Evolutionary conservation across 208 protist species (phyloP).

Genomic region (Leishmania turanica): DNA sequence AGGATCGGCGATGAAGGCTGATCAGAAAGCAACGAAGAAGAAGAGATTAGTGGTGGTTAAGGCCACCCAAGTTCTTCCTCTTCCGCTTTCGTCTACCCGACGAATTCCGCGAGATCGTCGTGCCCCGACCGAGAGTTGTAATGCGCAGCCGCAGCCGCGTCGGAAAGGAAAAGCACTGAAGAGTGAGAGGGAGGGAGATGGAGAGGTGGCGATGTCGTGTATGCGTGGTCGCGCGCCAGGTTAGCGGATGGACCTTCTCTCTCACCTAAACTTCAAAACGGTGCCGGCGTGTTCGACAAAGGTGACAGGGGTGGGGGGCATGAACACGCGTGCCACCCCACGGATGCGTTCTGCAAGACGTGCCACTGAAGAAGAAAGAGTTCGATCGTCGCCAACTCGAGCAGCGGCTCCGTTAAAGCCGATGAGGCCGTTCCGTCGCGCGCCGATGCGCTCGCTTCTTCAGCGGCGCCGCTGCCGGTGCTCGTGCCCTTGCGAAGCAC

Average conservation of each 20-base stretch:
- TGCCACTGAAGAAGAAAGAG: conserved; percentile 33
- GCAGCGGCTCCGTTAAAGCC: not conserved
- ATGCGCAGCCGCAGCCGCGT: not conserved
- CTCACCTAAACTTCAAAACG: not conserved
- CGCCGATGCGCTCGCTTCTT: conserved; percentile 4
- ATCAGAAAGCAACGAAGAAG: not conserved
- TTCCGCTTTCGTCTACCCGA: not conserved
- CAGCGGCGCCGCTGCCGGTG: not conserved
- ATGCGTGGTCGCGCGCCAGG: not conserved
- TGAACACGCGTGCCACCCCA: not conserved
- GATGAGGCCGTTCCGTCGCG: not conserved
- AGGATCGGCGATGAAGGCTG: not conserved
- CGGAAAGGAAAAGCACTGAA: not conserved
- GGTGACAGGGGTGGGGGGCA: not conserved
- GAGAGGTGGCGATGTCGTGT: not conserved
- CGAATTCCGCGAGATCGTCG: not conserved
- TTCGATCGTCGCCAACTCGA: conserved; percentile 19
- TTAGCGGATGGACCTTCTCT: not conserved
- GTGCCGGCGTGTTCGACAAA: not conserved
- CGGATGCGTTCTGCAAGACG: conserved; percentile 19
- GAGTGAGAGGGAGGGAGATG: not conserved
- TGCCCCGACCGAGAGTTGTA: not conserved
- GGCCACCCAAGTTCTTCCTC: not conserved
- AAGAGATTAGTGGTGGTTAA: not conserved
- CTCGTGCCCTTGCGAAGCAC: conserved; percentile 12